A percentile compares a stretch with the other conserved stretches of the same genome.
These are phyloP conservation scores for Chrysoporthe puriensis DNA, from an alignment of 2,329 filamentous ascomycete species.

Conservation along the genomic window DNA sequence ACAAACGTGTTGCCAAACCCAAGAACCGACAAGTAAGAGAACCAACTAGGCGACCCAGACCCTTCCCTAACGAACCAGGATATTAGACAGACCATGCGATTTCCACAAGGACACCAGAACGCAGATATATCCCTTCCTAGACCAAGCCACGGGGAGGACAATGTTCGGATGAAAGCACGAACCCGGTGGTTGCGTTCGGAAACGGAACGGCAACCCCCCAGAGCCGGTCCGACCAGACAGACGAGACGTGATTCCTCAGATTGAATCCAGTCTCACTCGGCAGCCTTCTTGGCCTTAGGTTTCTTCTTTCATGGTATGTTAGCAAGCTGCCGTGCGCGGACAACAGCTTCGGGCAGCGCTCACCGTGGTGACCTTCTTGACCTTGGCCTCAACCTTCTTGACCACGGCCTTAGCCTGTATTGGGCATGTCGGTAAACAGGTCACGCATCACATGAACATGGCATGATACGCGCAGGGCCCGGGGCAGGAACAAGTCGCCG, in stretches of 20 bases:
- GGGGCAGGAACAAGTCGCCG: neutral
- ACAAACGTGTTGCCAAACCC: constrained; percentile 18
- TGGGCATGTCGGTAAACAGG: neutral
- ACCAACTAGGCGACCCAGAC: constrained; percentile 11
- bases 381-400: constrained; percentile 32
- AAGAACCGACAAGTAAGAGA: constrained; percentile 15
- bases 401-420: constrained; percentile 37
- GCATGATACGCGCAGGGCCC: neutral
- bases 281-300: constrained; percentile 37
- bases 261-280: constrained; percentile 29
- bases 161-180: constrained; percentile 3
- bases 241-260: constrained; percentile 3
- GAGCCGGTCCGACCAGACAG: constrained; percentile 6
- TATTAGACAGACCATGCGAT: constrained; percentile 13
- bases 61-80: constrained; percentile 14
- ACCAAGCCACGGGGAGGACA: constrained; percentile 10
- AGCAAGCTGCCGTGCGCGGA: neutral
- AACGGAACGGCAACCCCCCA: constrained; percentile 23
- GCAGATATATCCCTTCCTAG: constrained; percentile 2
- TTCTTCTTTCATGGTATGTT: constrained; percentile 32
- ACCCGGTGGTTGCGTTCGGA: neutral
- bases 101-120: constrained; percentile 9
- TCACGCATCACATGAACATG: neutral
- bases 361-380: constrained; percentile 31
- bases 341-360: neutral